Conservation (phyloP, 495 filamentous ascomycete genomes). For the Staphylotrichum tortipilum region DNA sequence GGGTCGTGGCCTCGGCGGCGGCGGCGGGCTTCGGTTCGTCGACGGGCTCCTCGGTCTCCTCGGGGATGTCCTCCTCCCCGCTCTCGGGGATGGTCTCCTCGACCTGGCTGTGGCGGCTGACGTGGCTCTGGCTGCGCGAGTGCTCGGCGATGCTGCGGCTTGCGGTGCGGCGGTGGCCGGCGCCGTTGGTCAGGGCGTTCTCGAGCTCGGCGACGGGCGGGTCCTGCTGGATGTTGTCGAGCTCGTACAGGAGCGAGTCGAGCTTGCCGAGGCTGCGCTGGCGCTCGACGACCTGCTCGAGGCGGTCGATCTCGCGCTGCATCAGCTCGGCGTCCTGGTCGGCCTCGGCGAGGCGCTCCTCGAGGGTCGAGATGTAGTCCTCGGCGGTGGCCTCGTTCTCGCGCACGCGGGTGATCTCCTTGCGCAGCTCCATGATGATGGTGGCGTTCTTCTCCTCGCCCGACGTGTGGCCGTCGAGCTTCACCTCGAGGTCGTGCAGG, state of each 20-base stretch:
- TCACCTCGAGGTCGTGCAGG: conserved; percentile 80
- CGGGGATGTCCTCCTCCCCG: conserved; percentile 25
- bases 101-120: conserved; percentile 41
- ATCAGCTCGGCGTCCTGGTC: conserved; percentile 95
- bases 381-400: conserved; percentile 85
- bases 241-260: conserved; percentile 81
- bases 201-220: conserved; percentile 32
- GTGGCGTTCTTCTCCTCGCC: conserved; percentile 87
- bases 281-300: conserved; percentile 92
- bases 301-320: conserved; percentile 88
- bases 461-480: conserved; percentile 78
- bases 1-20: conserved; percentile 23
- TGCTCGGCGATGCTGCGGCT: conserved; percentile 38
- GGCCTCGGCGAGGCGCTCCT: conserved; percentile 89
- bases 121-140: conserved; percentile 42
- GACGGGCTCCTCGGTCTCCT: conserved; percentile 23
- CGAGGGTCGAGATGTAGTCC: conserved; percentile 94
- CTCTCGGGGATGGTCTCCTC: conserved; percentile 47
- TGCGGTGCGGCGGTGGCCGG: conserved; percentile 34
- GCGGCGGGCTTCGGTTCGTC: conserved; percentile 23
- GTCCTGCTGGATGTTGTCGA: conserved; percentile 70
- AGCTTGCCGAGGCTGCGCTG: conserved; percentile 92
- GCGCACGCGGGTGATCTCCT: conserved; percentile 80
- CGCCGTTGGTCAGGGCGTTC: conserved; percentile 27
- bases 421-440: conserved; percentile 77